Evolutionary conservation across 2,329 filamentous ascomycete genomes (phyloP), one percentile per base, ranked within the genome.

Genomic region (Aureobasidium sp.): DNA sequence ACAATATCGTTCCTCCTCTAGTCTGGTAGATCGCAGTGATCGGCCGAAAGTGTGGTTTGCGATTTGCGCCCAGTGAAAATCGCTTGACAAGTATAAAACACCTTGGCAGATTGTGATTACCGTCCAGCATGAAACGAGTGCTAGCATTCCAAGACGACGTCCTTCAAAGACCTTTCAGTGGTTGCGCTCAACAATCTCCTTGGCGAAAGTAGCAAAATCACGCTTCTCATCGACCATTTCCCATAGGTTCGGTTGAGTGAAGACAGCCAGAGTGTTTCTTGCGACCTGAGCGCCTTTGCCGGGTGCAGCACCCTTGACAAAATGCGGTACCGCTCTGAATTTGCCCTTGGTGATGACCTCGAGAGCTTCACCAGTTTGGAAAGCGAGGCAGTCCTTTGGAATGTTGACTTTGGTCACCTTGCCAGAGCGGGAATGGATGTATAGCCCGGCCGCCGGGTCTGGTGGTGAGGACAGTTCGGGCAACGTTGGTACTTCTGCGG

Each of bases 271-370:
- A 11, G 94, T 99, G 76, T 97, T 97, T 64, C 78, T 71, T 14
- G 78, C 78, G 36, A 80, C 75, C 58, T 73, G 74, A 5, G 64
- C 73, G 63, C 74, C 70, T 74, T 69, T 77, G 48, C 80, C 82
- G 1, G 83, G 79, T 66, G 83, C 81, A 5, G 88, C 86, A 0
- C 92, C 93, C 67, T 88, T 83, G 9, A 99, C 94, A 74, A 96
- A 97, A 78, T 99, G 94, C 67, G 94, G 93, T 64, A 97, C 94
- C 1, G 94, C 94, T 75, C 88, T 90, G 79, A 99, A 96, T 70
- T 84, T 86, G 11, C 94, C 94, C n/a, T 83, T 80, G 0, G 93
- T 97, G 72, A 99, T 97, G 63, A 90, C 81, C 76, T 97, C 88
- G 56, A 99, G 79, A 0, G 93, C 88, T 77, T 97, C 91, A 2